A percentile compares a stretch with the other conserved stretches of the same genome.
phyloP scores from a whole-genome alignment of 306 rosid genomes.

The Mimosa pudica region DNA sequence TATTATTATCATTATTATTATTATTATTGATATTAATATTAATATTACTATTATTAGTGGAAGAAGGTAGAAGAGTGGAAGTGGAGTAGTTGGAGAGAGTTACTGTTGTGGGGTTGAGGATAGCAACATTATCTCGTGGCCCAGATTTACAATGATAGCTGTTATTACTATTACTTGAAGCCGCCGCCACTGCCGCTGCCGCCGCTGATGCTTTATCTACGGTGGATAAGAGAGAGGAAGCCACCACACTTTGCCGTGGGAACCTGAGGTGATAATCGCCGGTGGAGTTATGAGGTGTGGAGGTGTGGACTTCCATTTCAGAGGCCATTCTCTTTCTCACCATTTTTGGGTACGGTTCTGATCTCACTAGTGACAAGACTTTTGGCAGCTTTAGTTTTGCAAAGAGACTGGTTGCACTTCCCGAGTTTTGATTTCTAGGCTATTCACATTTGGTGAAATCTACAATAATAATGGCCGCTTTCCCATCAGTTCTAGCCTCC shows the following conservation, averaged over 20 bases:
- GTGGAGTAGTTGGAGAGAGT: conserved; percentile 84
- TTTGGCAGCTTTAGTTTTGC: neutral
- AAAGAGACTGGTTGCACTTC: neutral
- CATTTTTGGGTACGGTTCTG: conserved; percentile 40
- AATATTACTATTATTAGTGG: conserved; percentile 24
- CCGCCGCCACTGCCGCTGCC: neutral
- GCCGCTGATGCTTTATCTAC: conserved; percentile 1
- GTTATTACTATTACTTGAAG: conserved; percentile 1
- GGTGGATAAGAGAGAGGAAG: neutral
- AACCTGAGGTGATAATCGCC: conserved; percentile 36
- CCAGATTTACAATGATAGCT: conserved; percentile 14
- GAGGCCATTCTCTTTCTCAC: conserved; percentile 90
- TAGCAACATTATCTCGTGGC: conserved; percentile 45
- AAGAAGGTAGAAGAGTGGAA: conserved; percentile 49
- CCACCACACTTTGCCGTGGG: conserved; percentile 48
- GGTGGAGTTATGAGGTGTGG: conserved; percentile 16
- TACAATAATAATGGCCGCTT: no score
- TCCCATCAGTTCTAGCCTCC: neutral
- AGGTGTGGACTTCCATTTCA: conserved; percentile 68
- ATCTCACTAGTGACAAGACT: neutral
- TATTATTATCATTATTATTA: neutral
- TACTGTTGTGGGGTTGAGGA: conserved; percentile 44
- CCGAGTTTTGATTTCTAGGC: neutral
- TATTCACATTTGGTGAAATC: neutral
- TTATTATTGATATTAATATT: no score